These are phyloP conservation scores for Metarhizium robertsii DNA, from an alignment of 2,329 filamentous ascomycete species.

Conservation along the genomic window DNA sequence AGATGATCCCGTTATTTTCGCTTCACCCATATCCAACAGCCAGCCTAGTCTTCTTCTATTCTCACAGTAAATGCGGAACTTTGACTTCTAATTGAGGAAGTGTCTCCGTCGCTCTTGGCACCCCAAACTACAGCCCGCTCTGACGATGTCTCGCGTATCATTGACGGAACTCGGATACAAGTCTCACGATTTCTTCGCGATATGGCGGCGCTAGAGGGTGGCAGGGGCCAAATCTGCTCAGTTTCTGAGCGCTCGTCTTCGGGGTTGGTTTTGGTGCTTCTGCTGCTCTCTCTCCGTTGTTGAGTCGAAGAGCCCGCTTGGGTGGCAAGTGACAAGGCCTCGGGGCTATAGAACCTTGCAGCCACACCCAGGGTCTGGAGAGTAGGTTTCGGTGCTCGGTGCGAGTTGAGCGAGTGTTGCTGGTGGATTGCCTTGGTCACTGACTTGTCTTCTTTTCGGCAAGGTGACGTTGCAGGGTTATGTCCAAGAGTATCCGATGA, in stretches of 20 bases:
- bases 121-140: background rate
- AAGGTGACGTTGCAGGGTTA: background rate
- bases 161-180: conserved; percentile 6
- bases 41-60: conserved; percentile 6
- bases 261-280: background rate
- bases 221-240: conserved; percentile 6
- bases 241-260: conserved; percentile 3
- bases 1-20: background rate
- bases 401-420: conserved; percentile 6
- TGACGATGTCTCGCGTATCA: conserved; percentile 6
- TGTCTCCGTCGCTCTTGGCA: conserved; percentile 5
- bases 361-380: conserved; percentile 2
- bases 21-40: background rate
- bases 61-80: conserved; percentile 11
- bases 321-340: conserved; percentile 8
- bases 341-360: conserved; percentile 8
- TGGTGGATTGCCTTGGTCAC: conserved; percentile 8
- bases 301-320: background rate
- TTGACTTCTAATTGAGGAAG: conserved; percentile 8
- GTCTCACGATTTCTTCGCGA: conserved; percentile 1
- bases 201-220: background rate
- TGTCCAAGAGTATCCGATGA: conserved; percentile 13
- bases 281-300: background rate
- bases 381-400: background rate
- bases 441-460: conserved; percentile 2